These are phyloP conservation scores for Gnomoniopsis sp. DNA, from an alignment of 2,329 filamentous ascomycete genomes.

Conservation along the genomic window DNA sequence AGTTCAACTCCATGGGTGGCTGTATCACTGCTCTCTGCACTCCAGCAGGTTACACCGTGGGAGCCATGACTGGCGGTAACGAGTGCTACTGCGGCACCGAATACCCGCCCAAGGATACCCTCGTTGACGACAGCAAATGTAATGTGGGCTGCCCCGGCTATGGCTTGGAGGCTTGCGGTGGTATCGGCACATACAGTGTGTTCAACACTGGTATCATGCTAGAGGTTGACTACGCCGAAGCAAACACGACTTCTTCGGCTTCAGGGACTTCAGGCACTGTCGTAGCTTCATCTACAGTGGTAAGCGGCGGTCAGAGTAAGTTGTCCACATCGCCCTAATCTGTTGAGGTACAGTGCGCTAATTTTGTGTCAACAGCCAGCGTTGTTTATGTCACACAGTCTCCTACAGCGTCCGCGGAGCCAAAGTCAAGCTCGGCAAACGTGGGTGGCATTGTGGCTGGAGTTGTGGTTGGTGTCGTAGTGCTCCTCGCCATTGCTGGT, in stretches of 20 bases:
- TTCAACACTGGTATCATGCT: slow-evolving; percentile 49
- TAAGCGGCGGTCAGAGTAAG: slow-evolving; percentile 14
- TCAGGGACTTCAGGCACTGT: slow-evolving; percentile 11
- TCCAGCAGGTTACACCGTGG: slow-evolving; percentile 48
- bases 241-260: slow-evolving; percentile 26
- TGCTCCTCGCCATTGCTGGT: slow-evolving; percentile 60
- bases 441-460: slow-evolving; percentile 84
- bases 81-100: slow-evolving; percentile 72
- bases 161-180: slow-evolving; percentile 56
- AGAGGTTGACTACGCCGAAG: slow-evolving; percentile 31
- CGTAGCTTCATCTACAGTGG: slow-evolving; percentile 14
- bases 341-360: not conserved
- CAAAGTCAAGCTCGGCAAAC: slow-evolving; percentile 49
- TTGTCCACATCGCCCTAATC: not conserved
- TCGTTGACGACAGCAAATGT: slow-evolving; percentile 60
- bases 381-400: slow-evolving; percentile 26
- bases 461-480: slow-evolving; percentile 80
- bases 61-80: slow-evolving; percentile 57
- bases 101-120: slow-evolving; percentile 56
- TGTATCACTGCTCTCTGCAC: slow-evolving; percentile 40
- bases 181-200: slow-evolving; percentile 43
- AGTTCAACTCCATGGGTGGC: slow-evolving; percentile 37
- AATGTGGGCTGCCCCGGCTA: slow-evolving; percentile 63
- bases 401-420: slow-evolving; percentile 22
- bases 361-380: slow-evolving; percentile 16